Evolutionary conservation across 2,329 filamentous ascomycete species (phyloP), one percentile per base, ranked within the genome.

Genomic region (Myrmaecium sp.): DNA sequence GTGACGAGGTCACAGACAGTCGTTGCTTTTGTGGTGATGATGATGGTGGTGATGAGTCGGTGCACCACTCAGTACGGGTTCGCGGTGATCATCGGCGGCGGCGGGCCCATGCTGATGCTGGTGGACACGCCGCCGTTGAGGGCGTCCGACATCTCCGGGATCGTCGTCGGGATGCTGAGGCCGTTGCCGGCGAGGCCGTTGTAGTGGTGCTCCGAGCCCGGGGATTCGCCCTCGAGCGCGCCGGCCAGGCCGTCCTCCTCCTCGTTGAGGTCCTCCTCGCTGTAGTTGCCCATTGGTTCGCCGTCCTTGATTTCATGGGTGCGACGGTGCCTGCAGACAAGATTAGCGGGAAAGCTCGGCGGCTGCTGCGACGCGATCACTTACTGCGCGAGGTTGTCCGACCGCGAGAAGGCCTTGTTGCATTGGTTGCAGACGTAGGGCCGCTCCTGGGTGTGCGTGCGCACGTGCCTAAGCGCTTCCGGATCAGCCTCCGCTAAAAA

Each of bases 371-470:
- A n/a, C n/a, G 12, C 12, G 19, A 17, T 12, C 32, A 54, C 66
- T 55, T 82, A 92, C 79, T 98, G 89, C 54, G 89, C 89, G 57
- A 98, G 77, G 55, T 98, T 98, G 62, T 98, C 89, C 47, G 86
- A 95, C 58, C 89, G 69, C 33, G 89, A 95, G 57, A 98, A 98
- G 39, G 86, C 86, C 66, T 95, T 95, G 67, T 80, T 93, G 71
- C 89, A 98, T 55, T 92, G 76, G 42, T 80, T 79, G 69, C 89
- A 98, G 50, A 91, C 76, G 58, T 98, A 98, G 42, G 89, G 89
- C 60, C 86, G 81, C 65, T 98, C 89, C 66, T 98, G 89, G 30
- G 89, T 98, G 66, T 98, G 89, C 47, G 89, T 98, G 60, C 89
- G 80, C 55, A 98, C 89, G 62, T 98, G 89, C 67, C 84, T 92